Evolutionary conservation across 2,329 filamentous ascomycete genomes (phyloP).

Genomic region (Polychaeton citri): DNA sequence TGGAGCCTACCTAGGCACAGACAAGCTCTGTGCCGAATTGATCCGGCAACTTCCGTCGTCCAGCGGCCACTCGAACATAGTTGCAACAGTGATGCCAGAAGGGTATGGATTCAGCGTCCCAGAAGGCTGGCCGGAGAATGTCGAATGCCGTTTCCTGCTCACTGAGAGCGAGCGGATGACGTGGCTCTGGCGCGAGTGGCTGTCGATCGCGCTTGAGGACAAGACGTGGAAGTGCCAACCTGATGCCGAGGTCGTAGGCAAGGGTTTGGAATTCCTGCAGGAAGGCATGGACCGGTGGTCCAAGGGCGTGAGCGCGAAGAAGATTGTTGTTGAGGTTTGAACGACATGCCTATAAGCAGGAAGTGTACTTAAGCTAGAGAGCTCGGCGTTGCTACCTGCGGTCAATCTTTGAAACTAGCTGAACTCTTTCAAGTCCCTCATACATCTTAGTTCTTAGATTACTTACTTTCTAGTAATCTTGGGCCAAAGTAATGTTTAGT

Average conservation of each 20-base stretch:
- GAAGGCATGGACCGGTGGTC: constrained; percentile 6
- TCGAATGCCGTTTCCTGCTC: constrained; percentile 5
- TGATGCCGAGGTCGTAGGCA: constrained; percentile 9
- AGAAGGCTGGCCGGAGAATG: constrained; percentile 2
- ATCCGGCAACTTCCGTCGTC: no score
- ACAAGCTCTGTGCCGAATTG: constrained; percentile 6
- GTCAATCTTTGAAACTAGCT: no score
- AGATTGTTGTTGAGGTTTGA: constrained; percentile 9
- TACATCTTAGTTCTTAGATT: no score
- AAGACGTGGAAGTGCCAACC: constrained; percentile 13
- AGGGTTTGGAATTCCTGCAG: constrained; percentile 12
- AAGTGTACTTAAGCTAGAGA: no score
- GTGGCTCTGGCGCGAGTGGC: constrained; percentile 17
- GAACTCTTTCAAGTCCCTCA: no score
- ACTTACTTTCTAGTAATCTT: no score
- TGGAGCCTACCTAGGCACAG: constrained; percentile 3
- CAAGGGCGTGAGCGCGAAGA: constrained; percentile 10
- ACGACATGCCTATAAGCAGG: no score
- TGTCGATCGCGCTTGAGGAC: constrained; percentile 18
- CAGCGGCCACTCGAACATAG: no score
- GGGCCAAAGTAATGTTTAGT: no score
- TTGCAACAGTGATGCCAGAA: no score
- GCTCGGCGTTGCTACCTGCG: no score
- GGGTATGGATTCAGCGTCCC: neutral
- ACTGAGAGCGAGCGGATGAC: constrained; percentile 16